Evolutionary conservation across 345 rosid genomes (phyloP).

Genomic region (Turritis glabra): DNA sequence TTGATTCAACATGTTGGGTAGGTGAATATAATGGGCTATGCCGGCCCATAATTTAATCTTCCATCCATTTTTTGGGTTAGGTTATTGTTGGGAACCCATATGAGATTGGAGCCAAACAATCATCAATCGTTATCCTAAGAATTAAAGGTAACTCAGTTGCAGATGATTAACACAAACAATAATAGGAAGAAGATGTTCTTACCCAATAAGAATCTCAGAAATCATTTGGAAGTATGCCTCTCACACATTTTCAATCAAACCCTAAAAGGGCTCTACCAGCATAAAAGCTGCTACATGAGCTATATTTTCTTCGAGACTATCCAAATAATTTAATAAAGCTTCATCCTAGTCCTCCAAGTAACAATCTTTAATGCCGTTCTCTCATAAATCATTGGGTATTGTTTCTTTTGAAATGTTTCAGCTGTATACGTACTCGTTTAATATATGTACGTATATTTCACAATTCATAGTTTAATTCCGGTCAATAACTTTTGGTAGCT

Average conservation of each 20-base stretch:
- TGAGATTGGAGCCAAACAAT: slow-evolving; percentile 14
- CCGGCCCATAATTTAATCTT: background rate
- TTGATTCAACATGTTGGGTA: background rate
- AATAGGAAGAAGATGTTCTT: slow-evolving; percentile 6
- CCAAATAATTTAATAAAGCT: background rate
- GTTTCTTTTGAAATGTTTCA: background rate
- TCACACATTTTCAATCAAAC: slow-evolving; percentile 13
- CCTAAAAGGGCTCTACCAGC: slow-evolving; percentile 9
- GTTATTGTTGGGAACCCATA: background rate
- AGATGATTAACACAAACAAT: slow-evolving; percentile 14
- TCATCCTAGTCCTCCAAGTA: background rate
- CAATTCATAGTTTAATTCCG: background rate
- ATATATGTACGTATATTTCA: too few relatives aligned
- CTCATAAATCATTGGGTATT: slow-evolving; percentile 1
- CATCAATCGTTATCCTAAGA: background rate
- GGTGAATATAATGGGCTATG: slow-evolving; percentile 10
- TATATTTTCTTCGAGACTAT: background rate
- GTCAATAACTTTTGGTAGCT: background rate
- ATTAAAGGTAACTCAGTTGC: background rate
- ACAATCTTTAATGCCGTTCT: background rate
- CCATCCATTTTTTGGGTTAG: background rate
- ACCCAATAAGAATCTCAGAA: slow-evolving; percentile 27
- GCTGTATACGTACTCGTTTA: too few relatives aligned
- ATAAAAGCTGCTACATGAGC: slow-evolving; percentile 24
- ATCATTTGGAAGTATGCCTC: slow-evolving; percentile 1